Evolutionary conservation across 148 eudicot genomes (phyloP), one percentile per base, ranked within the genome.

Genomic region (Linanthus parryae): DNA sequence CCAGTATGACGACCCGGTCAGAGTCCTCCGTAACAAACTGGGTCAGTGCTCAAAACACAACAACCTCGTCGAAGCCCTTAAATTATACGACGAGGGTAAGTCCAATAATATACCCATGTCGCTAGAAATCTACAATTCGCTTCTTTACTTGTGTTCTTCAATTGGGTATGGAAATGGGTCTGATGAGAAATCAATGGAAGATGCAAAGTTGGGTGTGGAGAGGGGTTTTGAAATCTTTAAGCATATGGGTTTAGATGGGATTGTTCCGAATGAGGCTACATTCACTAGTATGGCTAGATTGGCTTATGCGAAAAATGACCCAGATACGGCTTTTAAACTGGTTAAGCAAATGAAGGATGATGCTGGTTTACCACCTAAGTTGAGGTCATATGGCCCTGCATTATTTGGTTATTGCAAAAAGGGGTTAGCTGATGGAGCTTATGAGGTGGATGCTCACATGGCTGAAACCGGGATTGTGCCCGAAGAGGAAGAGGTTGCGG

Each of bases 361-460:
- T 26, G 62, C 65, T 56, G 87, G 84, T 14, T 62, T 83, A 54
- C 38, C 40, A 14, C 95, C 95, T 0, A 81, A 65, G 52, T 66
- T 91, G 71, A 79, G 98, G 70, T 91, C 95, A 0, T 87, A 91
- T 40, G 94, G 75, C 54, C 98, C 98, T 2, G 94, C 94, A 2
- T 81, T 91, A 57, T 77, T 70, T 38, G 98, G 90, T 23, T 91
- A 83, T 70, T 77, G 89, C 48, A 62, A 66, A 44, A 81, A 73
- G 41, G 71, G 72, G 48, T 55, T 79, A 72, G 90, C 85, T 24
- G 81, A 81, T 38, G 43, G 70, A 56, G 98, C 90, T 12, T 91
- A 74, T 48, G 79, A 71, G 53, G 90, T 91, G 21, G 84, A 83
- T 67, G 64, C 63, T 9, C 83, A 91, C 35, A 91, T 91, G 98